A percentile compares a stretch with the other conserved stretches of the same genome.
phyloP scores from a whole-genome alignment of 202 grass and related monocot species.

The Brachypodium distachyon region DNA sequence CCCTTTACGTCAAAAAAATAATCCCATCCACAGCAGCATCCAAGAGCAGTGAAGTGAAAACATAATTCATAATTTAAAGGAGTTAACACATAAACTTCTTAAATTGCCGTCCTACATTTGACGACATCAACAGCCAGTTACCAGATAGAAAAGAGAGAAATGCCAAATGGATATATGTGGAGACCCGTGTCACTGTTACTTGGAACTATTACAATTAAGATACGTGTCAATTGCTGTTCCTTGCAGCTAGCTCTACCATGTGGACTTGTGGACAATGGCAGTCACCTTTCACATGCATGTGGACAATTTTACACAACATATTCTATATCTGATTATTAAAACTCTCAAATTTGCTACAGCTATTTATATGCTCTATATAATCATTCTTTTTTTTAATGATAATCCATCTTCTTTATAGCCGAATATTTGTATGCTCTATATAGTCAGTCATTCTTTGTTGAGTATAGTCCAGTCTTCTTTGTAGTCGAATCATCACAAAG shows the following conservation, averaged over 20 bases:
- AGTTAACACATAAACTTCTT: neutral
- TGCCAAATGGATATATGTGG: neutral
- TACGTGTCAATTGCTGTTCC: neutral
- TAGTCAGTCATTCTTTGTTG: neutral
- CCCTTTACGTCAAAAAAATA: too few species aligned
- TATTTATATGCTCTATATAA: neutral
- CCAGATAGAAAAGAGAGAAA: neutral
- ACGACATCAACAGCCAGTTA: neutral
- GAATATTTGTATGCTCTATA: constrained; percentile 9
- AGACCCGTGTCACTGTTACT: neutral
- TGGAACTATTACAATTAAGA: neutral
- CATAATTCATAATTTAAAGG: neutral
- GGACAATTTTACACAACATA: neutral
- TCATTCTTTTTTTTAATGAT: neutral
- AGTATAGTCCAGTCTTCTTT: neutral
- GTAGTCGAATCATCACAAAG: constrained; percentile 4
- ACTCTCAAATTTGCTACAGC: neutral
- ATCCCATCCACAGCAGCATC: neutral
- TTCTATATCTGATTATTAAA: constrained; percentile 13
- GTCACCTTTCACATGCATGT: neutral
- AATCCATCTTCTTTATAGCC: neutral
- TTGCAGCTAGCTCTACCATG: constrained; percentile 11
- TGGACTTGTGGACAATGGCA: neutral
- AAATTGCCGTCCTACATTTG: neutral
- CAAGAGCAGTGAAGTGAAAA: neutral